Percentiles rank a stretch among this genome's conserved stretches.
Evolutionary conservation across 148 eudicot species (phyloP).

Genomic region (Rhododendron ferrugineum): DNA sequence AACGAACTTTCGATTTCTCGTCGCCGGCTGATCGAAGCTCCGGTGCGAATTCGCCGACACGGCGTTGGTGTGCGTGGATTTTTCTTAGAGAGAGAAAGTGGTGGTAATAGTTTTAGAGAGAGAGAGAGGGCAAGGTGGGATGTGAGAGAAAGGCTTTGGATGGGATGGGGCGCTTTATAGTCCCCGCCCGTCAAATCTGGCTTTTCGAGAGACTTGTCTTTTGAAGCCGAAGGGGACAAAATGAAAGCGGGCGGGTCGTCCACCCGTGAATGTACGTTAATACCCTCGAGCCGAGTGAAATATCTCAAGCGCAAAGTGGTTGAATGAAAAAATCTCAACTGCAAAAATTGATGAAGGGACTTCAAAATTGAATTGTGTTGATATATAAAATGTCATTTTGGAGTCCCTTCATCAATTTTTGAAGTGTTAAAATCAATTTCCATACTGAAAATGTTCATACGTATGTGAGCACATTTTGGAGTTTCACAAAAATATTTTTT

Average conservation of each 20-base stretch:
- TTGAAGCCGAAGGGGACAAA: neutral
- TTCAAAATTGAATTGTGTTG: no score
- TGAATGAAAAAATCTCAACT: neutral
- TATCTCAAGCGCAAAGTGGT: neutral
- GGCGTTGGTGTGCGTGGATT: neutral
- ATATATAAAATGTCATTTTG: no score
- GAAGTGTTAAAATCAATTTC: no score
- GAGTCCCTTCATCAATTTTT: no score
- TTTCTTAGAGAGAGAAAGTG: neutral
- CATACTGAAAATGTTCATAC: no score
- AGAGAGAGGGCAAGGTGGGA: neutral
- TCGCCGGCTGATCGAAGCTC: conserved; percentile 10
- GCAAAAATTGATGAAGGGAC: fast-evolving
- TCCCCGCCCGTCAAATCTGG: neutral
- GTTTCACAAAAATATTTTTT: no score
- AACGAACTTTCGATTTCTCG: conserved; percentile 12
- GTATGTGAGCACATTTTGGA: no score
- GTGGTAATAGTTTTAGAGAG: neutral
- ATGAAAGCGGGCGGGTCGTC: neutral
- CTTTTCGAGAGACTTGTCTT: neutral
- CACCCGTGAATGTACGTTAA: neutral
- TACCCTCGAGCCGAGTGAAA: neutral
- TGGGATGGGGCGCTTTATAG: neutral
- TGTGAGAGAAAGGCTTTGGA: neutral
- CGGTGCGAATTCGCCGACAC: conserved; percentile 3